Evolutionary conservation across 148 eudicot species (phyloP), one percentile per base, ranked within the genome.

Genomic region (Agrostemma githago): DNA sequence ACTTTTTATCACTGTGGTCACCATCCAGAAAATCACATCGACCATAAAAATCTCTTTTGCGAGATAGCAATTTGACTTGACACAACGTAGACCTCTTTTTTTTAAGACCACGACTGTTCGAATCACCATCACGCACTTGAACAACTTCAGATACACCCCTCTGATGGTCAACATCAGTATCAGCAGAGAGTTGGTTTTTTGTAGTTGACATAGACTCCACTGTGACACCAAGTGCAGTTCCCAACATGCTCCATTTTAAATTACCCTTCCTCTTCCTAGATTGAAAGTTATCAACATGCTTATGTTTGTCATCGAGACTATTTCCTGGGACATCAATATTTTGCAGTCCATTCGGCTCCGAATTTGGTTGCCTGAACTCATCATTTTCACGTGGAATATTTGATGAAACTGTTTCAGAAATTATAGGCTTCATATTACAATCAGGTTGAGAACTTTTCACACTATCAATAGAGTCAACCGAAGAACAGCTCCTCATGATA

Each of bases 391-490:
- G 67, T 41, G 75, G 58, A 20, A n/a, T 74, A 76, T 74, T 68
- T 70, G 77, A 74, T 69, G 75, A 65, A 61, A 62, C 39, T 44
- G 75, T 74, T 62, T 86, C 74, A 7, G 59, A 74, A 61, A 77
- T 76, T 73, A 75, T 73, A 63, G 70, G 63, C 53, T 73, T 79
- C 66, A 65, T 44, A 74, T 79, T 72, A 56, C 62, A 72, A 58
- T 39, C 68, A 63, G 46, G 68, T 44, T 79, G 82, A 66, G 75
- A 72, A 74, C 83, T 77, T 82, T 75, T 80, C 74, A 68, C 81
- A 74, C 88, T 85, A 70, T 79, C 83, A 77, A 72, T 71, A 77
- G 78, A 82, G 77, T 82, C 89, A 77, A 73, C 81, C 68, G 86
- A 84, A 44, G 90, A 85, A 72, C 84, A 85, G 76, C 86, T 83